Percentiles rank a stretch among this genome's conserved stretches.
Conservation (phyloP, 768 basidiomycete species). For the Suillus luteus region DNA sequence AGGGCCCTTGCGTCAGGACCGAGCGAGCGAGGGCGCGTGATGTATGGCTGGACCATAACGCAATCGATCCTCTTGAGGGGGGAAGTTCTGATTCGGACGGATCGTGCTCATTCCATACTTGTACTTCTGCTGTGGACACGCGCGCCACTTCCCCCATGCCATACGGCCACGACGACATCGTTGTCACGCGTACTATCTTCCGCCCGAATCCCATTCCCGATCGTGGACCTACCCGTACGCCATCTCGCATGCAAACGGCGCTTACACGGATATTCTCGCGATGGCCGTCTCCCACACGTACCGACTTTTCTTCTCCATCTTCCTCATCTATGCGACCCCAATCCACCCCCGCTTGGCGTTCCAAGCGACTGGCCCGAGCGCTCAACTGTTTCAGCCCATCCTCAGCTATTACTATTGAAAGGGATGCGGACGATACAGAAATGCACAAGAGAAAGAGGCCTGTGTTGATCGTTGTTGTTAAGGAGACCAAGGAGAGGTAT, state of each 20-base stretch:
- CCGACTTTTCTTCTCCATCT: constrained; percentile 20
- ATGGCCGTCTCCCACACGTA: constrained; percentile 31
- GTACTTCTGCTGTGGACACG: background rate
- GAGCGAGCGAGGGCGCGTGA: constrained; percentile 11
- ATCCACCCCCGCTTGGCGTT: no score
- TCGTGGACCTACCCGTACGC: background rate
- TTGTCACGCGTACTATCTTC: constrained; percentile 40
- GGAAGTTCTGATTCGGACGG: constrained; percentile 2
- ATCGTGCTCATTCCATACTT: background rate
- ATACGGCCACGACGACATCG: constrained; percentile 31
- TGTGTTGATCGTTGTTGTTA: constrained; percentile 35
- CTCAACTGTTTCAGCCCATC: no score
- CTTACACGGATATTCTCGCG: background rate
- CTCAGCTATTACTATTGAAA: no score
- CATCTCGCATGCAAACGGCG: background rate
- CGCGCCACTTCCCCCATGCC: constrained; percentile 7
- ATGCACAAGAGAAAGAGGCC: constrained; percentile 7
- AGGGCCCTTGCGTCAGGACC: constrained; percentile 20
- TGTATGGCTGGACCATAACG: constrained; percentile 35
- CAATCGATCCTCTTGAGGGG: constrained; percentile 29
- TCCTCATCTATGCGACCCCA: no score
- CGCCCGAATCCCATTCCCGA: constrained; percentile 24
- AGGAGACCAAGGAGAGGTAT: constrained; percentile 35
- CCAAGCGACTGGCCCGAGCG: no score
- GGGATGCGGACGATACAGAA: no score